Percentiles rank a stretch among this genome's conserved stretches.
These are phyloP conservation scores for Curvularia verruculosa DNA, from an alignment of 2,329 filamentous ascomycete species.

Conservation along the genomic window DNA sequence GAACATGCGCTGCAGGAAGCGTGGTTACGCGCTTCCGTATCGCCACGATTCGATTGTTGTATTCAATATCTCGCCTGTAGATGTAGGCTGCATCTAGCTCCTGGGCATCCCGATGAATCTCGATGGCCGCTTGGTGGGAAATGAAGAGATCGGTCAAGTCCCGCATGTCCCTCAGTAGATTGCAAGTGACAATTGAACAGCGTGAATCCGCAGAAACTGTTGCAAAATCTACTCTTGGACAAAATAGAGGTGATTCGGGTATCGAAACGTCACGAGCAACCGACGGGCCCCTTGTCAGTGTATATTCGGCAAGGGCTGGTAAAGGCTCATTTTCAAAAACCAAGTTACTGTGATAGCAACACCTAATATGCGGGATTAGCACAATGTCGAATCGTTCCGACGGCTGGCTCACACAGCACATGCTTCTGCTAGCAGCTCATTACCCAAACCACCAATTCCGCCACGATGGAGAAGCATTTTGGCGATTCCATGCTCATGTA, in stretches of 20 bases:
- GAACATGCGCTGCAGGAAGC: constrained; percentile 32
- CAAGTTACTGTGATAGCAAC: constrained; percentile 36
- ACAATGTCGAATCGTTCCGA: neutral
- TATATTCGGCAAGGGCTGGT: constrained; percentile 24
- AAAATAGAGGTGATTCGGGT: constrained; percentile 46
- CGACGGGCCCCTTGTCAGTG: constrained; percentile 9
- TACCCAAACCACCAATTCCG: constrained; percentile 23
- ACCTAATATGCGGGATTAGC: constrained; percentile 17
- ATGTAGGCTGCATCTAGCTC: constrained; percentile 4
- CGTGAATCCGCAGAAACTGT: constrained; percentile 25
- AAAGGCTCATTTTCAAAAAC: constrained; percentile 33
- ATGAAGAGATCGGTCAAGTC: constrained; percentile 41
- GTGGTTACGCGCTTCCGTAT: constrained; percentile 26
- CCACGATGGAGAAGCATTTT: constrained; percentile 32
- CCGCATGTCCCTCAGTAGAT: constrained; percentile 40
- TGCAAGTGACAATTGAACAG: constrained; percentile 32
- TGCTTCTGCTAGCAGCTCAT: constrained; percentile 27
- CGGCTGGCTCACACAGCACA: constrained; percentile 30
- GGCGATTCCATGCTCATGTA: constrained; percentile 35
- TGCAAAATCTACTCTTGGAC: constrained; percentile 28
- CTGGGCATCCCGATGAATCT: constrained; percentile 9
- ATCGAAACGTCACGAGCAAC: constrained; percentile 17
- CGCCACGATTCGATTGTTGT: constrained; percentile 19
- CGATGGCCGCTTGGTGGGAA: constrained; percentile 7
- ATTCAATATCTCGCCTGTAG: constrained; percentile 12